Percentiles rank a stretch among this genome's conserved stretches.
phyloP scores from a whole-genome alignment of 163 green algal genomes.

The Volvox carteri region DNA sequence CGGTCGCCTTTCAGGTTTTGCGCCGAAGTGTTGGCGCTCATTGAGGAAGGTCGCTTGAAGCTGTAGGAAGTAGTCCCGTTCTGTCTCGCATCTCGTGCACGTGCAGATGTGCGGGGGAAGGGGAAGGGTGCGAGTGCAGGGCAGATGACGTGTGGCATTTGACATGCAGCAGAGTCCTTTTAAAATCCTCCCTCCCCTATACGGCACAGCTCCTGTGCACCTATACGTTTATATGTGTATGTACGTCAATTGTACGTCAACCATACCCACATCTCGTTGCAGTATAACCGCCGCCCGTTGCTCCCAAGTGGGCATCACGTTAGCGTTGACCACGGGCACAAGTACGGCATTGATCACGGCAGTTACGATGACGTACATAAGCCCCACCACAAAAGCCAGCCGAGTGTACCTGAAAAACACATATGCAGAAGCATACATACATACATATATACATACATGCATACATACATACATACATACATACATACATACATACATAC shows the following conservation, averaged over 20 bases:
- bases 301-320: conserved; percentile 57
- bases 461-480: no score
- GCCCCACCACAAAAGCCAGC: conserved; percentile 52
- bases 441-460: neutral
- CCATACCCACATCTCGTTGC: conserved; percentile 42
- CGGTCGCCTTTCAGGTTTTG: conserved; percentile 3
- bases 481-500: no score
- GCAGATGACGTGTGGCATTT: no score
- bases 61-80: no score
- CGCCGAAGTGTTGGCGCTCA: conserved; percentile 17
- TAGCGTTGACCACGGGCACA: conserved; percentile 61
- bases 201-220: no score
- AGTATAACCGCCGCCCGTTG: conserved; percentile 1
- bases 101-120: no score
- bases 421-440: neutral
- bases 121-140: no score
- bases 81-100: no score
- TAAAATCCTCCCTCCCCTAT: no score
- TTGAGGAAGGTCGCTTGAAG: conserved; percentile 33
- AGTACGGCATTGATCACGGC: conserved; percentile 59
- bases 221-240: neutral
- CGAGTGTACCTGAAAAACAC: conserved; percentile 40
- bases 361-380: conserved; percentile 57
- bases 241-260: neutral
- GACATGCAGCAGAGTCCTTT: no score